Base-by-base conservation (phyloP, 108 stramenopile species). In the Nitzschia palea region DNA sequence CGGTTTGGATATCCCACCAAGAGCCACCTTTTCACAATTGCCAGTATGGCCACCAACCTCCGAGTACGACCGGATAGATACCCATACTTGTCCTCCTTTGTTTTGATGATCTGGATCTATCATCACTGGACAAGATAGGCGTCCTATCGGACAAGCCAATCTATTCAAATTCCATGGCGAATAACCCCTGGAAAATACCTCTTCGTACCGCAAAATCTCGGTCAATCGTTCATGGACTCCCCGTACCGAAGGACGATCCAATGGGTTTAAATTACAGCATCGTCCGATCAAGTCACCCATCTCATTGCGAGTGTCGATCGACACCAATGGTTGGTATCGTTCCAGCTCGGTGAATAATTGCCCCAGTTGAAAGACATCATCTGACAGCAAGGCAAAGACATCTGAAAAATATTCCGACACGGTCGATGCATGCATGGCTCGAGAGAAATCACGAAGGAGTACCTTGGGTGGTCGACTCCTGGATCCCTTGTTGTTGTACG, bases 281-380 rank as follows among this genome's bases (percentile, higher is more conserved):
- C 31, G 33, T 35, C 33, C 55, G 17, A 56, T 56, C 27, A 56
- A n/a, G 31, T 34, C 10, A 56, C 33, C 55, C 55, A 56, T 56
- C 1, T 22, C n/a, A 1, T 29, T 56, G 14, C 31, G 31, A 29
- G 17, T 12, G 33, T 17, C 17, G 12, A 28, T 32, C 30, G 33
- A 27, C 3, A 32, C n/a, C 30, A 56, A 22, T 1, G 55, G 55
- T 32, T 56, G 55, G 5, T 33, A 28, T 34, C 30, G 29, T 1
- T 28, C 55, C 1, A 56, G 27, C 20, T 56, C 55, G 33, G 30
- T 56, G 55, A 56, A 27, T 18, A 56, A 12, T 1, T 33, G 30
- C 4, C 55, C 55, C 30, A 56, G 28, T 6, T 35, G 55, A 33
- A 56, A 56, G 3, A 56, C 55, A 35, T 56, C 55, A 15, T 22